Evolutionary conservation across 768 basidiomycete genomes (phyloP).

Genomic region (Auriscalpium vulgare): DNA sequence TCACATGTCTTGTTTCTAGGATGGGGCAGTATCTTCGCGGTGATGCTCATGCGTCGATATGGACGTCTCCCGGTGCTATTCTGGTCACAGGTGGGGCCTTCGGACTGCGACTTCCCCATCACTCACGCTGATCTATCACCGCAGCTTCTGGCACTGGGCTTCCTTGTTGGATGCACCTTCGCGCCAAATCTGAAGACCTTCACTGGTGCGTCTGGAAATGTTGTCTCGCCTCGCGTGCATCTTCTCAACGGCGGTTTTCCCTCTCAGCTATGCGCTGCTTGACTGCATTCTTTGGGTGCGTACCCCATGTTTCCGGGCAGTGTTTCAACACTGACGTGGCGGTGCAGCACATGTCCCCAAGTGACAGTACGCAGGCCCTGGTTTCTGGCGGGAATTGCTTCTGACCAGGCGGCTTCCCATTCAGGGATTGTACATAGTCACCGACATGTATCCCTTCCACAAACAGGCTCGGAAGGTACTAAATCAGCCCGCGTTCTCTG

Average conservation of each 20-base stretch:
- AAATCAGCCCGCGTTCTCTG: background rate
- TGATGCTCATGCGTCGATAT: slow-evolving; percentile 52
- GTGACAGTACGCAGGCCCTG: slow-evolving; percentile 31
- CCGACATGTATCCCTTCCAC: slow-evolving; percentile 63
- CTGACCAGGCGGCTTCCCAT: background rate
- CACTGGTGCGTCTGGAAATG: slow-evolving; percentile 34
- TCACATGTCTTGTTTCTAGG: slow-evolving; percentile 25
- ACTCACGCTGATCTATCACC: background rate
- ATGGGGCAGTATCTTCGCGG: slow-evolving; percentile 51
- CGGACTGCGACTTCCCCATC: background rate
- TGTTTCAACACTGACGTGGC: background rate
- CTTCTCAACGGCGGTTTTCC: background rate
- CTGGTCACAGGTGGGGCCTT: slow-evolving; percentile 52
- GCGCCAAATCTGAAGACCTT: slow-evolving; percentile 50
- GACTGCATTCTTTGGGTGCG: slow-evolving; percentile 48
- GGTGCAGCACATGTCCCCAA: slow-evolving; percentile 46
- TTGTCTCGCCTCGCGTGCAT: slow-evolving; percentile 9
- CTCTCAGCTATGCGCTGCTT: slow-evolving; percentile 48
- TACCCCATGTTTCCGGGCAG: background rate
- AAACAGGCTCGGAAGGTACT: slow-evolving; percentile 54
- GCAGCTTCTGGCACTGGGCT: slow-evolving; percentile 48
- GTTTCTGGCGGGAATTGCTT: too few species aligned
- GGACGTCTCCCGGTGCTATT: slow-evolving; percentile 62
- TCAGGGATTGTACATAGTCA: slow-evolving; percentile 52
- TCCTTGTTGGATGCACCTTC: slow-evolving; percentile 51